Evolutionary conservation across 768 basidiomycete genomes (phyloP).

Genomic region (Clitopilus hobsonii): DNA sequence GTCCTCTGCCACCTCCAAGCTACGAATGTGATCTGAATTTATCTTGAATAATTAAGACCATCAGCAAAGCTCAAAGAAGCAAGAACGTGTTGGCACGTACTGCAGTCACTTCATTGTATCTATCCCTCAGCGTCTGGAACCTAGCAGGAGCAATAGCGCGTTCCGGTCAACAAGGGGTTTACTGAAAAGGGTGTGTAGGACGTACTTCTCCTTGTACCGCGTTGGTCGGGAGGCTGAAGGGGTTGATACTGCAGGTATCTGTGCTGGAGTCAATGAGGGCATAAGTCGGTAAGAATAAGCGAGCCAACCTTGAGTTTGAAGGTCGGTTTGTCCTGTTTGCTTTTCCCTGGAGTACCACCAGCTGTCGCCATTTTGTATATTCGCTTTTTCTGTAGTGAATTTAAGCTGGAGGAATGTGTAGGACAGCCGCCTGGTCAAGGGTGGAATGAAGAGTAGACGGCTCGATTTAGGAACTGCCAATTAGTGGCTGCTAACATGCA

Average conservation of each 20-base stretch:
- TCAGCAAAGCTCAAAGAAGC: neutral
- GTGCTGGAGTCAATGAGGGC: neutral
- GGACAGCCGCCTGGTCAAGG: no score
- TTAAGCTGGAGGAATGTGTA: neutral
- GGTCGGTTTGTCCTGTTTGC: conserved; percentile 1
- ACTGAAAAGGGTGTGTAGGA: neutral
- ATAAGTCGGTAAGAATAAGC: neutral
- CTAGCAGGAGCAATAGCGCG: conserved; percentile 24
- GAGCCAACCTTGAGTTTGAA: conserved; percentile 10
- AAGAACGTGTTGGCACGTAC: conserved; percentile 22
- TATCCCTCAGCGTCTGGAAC: conserved; percentile 40
- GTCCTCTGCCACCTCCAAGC: conserved; percentile 32
- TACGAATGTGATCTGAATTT: conserved; percentile 30
- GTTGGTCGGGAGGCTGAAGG: conserved; percentile 6
- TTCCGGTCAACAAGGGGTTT: neutral
- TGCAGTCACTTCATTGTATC: conserved; percentile 37
- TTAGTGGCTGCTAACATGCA: no score
- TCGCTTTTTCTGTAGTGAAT: neutral
- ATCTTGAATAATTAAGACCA: conserved; percentile 23
- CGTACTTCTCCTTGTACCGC: conserved; percentile 27
- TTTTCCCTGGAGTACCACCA: no score
- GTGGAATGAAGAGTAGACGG: no score
- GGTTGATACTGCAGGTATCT: neutral
- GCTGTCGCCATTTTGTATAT: no score
- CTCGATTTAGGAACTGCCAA: no score